Base-by-base conservation (phyloP, 2,329 filamentous ascomycete genomes). In the Fusarium subtropicale region DNA sequence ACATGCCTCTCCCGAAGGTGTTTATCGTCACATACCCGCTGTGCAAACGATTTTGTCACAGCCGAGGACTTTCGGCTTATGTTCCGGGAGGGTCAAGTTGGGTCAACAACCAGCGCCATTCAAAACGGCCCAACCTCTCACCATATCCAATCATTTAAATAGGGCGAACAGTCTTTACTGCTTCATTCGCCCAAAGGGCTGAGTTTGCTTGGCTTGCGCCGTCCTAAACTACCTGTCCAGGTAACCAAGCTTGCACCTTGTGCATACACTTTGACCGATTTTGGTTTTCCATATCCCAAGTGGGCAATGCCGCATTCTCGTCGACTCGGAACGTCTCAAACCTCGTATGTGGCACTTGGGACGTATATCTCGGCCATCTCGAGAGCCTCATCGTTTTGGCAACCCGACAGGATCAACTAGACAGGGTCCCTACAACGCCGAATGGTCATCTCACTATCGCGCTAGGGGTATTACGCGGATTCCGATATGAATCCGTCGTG, bases 31-130 rank as follows among this genome's bases (percentile, higher is more conserved):
- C 31, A 34, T 52, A 52, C 47, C 31, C 41, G 50, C 36, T 67
- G 62, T 53, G 33, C 50, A 31, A 46, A 18, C 61, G 48, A 64
- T 70, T 70, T 57, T 63, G 66, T 63, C 63, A 42, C 38, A 38
- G 24, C 26, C 33, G n/a, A 56, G 53, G 16, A 46, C 62, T 67
- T 71, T 73, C 71, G 67, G 73, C 63, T 70, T 61, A 56, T 61
- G 51, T 74, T 66, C 69, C 73, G 69, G 71, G 67, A 67, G 61
- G 55, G 61, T 60, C 72, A 64, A 50, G 64, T 74, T 74, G 71
- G 71, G 71, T 69, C 66, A 71, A 65, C 56, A 62, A 53, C 51
- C 65, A 50, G 71, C 72, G 67, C 72, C 64, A 69, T 75, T 51
- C 70, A 73, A 73, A 72, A 74, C 72, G 70, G 62, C 72, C 64